Percentiles rank a stretch among this genome's conserved stretches.
Evolutionary conservation across 192 early-diverging fungal species (phyloP).

Genomic region (Lunasporangiospora selenospora): DNA sequence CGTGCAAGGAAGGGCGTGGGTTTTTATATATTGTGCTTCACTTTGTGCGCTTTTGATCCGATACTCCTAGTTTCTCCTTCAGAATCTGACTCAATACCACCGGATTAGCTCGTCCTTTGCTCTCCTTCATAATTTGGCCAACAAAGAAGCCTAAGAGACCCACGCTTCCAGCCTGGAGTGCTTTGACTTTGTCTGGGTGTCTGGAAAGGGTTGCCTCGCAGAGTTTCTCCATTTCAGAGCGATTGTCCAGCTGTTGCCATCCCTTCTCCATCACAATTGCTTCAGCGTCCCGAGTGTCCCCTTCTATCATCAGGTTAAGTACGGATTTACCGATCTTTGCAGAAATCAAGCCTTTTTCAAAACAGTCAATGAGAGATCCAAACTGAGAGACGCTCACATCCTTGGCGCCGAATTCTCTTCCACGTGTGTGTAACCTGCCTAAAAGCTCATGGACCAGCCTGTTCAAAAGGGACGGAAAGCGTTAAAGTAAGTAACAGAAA

Average conservation of each 20-base stretch:
- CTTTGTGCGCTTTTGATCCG: too few relatives aligned
- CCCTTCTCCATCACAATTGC: slow-evolving; percentile 70
- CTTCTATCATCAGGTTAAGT: slow-evolving; percentile 73
- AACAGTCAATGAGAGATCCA: slow-evolving; percentile 65
- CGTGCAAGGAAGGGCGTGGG: too few relatives aligned
- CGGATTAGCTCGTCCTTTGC: slow-evolving; percentile 82
- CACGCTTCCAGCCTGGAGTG: slow-evolving; percentile 67
- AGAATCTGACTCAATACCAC: slow-evolving; percentile 67
- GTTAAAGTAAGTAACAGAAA: neutral
- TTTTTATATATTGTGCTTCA: too few relatives aligned
- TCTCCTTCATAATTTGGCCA: slow-evolving; percentile 81
- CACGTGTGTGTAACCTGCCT: slow-evolving; percentile 56
- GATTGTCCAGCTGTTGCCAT: slow-evolving; percentile 60
- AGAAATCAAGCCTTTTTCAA: slow-evolving; percentile 64
- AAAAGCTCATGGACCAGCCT: slow-evolving; percentile 69
- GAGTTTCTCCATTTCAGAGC: slow-evolving; percentile 48
- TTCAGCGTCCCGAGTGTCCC: slow-evolving; percentile 52
- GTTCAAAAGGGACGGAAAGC: neutral
- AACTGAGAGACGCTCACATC: slow-evolving; percentile 64
- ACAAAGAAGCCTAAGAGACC: slow-evolving; percentile 82
- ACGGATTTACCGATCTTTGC: slow-evolving; percentile 74
- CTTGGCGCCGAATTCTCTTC: slow-evolving; percentile 51
- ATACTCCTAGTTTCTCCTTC: slow-evolving; percentile 50
- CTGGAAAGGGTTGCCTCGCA: slow-evolving; percentile 50
- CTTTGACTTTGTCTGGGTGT: slow-evolving; percentile 58